These are phyloP conservation scores for Cladosporium velox DNA, from an alignment of 2,329 filamentous ascomycete species.

Conservation along the genomic window DNA sequence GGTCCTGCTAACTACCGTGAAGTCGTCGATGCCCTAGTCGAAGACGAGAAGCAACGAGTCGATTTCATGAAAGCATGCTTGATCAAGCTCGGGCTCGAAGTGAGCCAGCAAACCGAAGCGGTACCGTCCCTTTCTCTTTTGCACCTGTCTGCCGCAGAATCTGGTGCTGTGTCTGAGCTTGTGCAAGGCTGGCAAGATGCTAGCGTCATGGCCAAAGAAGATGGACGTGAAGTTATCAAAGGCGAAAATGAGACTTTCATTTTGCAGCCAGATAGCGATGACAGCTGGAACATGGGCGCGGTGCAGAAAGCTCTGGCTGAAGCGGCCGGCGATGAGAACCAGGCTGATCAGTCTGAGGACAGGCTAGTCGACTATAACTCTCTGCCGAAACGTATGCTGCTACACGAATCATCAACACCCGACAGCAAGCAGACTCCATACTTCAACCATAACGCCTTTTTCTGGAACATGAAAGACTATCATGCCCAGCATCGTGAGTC, in stretches of 20 bases:
- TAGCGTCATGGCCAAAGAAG: slow-evolving; percentile 54
- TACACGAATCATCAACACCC: slow-evolving; percentile 70
- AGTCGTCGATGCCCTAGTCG: slow-evolving; percentile 66
- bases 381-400: slow-evolving; percentile 70
- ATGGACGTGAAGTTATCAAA: slow-evolving; percentile 69
- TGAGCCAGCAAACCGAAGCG: slow-evolving; percentile 67
- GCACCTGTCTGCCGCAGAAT: slow-evolving; percentile 73
- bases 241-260: slow-evolving; percentile 79
- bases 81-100: slow-evolving; percentile 75
- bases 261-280: slow-evolving; percentile 65
- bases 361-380: slow-evolving; percentile 71
- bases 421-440: slow-evolving; percentile 73
- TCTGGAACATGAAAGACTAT: slow-evolving; percentile 68
- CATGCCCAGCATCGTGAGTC: slow-evolving; percentile 56
- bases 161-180: slow-evolving; percentile 66
- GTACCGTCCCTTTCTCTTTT: slow-evolving; percentile 79
- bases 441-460: slow-evolving; percentile 84
- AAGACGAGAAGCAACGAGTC: slow-evolving; percentile 69
- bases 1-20: slow-evolving; percentile 69
- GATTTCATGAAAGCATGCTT: slow-evolving; percentile 80
- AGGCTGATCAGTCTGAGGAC: slow-evolving; percentile 40
- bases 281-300: slow-evolving; percentile 44
- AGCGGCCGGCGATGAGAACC: slow-evolving; percentile 25
- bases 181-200: slow-evolving; percentile 67
- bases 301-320: slow-evolving; percentile 36